Evolutionary conservation across 31 red algal species (phyloP).

Genomic region (Pterothamnion heteromorphum): DNA sequence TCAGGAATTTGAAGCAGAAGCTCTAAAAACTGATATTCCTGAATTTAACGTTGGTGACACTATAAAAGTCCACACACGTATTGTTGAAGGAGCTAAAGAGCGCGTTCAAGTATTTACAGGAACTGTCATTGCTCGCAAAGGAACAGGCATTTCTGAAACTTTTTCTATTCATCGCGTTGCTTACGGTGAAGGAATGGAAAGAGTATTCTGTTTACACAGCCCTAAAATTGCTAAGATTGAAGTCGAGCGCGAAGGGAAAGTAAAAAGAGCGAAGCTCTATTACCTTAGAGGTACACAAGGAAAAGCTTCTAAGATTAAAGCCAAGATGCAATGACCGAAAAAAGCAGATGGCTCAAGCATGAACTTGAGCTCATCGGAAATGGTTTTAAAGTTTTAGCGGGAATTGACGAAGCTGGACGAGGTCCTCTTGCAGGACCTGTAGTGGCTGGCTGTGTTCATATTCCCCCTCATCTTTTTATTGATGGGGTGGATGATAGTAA

Average conservation of each 20-base stretch:
- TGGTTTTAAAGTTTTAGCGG: conserved; percentile 18
- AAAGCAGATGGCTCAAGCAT: too few species aligned
- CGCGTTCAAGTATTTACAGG: conserved; percentile 47
- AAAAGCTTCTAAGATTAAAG: conserved; percentile 39
- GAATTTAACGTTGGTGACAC: conserved; percentile 43
- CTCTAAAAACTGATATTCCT: conserved; percentile 26
- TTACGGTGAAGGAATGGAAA: conserved; percentile 44
- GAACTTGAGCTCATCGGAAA: neutral
- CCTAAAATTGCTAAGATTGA: conserved; percentile 42
- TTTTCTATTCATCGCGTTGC: conserved; percentile 48
- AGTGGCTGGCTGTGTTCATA: conserved; percentile 33
- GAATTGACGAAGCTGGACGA: conserved; percentile 61
- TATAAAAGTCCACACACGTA: neutral
- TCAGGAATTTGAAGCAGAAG: conserved; percentile 20
- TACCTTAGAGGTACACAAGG: conserved; percentile 41
- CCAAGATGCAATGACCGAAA: too few species aligned
- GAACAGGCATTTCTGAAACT: neutral
- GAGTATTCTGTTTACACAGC: conserved; percentile 24
- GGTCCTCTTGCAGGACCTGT: conserved; percentile 53
- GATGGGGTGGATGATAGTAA: conserved; percentile 51
- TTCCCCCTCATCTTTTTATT: neutral
- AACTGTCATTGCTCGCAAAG: conserved; percentile 8
- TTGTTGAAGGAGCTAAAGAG: conserved; percentile 51
- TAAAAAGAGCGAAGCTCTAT: conserved; percentile 42
- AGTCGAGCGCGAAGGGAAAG: conserved; percentile 29